These are phyloP conservation scores for Alternaria dauci DNA, from an alignment of 2,329 filamentous ascomycete genomes.

Conservation along the genomic window DNA sequence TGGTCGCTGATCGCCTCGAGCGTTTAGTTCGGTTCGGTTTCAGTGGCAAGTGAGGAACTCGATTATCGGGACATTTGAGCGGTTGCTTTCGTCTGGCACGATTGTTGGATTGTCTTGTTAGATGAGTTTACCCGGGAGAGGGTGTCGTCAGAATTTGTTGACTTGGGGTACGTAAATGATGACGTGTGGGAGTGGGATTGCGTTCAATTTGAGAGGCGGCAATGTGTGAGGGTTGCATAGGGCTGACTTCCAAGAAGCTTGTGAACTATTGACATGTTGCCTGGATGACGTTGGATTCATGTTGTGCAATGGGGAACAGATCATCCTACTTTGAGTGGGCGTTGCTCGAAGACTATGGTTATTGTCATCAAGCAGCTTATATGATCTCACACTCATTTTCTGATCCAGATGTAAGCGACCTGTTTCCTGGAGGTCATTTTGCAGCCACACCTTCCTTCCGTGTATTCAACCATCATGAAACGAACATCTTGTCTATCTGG, in stretches of 20 bases:
- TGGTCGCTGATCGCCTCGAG: not conserved
- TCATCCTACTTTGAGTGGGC: not conserved
- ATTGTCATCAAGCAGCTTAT: not conserved
- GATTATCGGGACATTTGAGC: not conserved
- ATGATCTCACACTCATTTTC: not conserved
- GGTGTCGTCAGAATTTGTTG: not conserved
- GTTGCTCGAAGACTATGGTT: not conserved
- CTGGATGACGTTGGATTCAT: not conserved
- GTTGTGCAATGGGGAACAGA: not conserved
- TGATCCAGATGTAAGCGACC: not conserved
- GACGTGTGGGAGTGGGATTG: not conserved
- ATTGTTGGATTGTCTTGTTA: not conserved
- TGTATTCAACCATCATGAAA: not conserved
- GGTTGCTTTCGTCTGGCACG: not conserved
- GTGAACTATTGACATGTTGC: not conserved
- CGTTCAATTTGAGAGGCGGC: not conserved
- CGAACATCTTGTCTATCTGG: not conserved
- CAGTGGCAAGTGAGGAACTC: not conserved
- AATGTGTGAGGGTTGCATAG: not conserved
- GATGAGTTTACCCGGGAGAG: not conserved
- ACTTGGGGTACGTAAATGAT: not conserved
- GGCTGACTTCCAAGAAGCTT: not conserved
- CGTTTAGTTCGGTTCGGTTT: not conserved
- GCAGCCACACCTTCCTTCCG: not conserved
- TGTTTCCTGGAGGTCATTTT: not conserved